Base-by-base conservation (phyloP, 371 early-diverging fungal species). In the Coemansia sp. region DNA sequence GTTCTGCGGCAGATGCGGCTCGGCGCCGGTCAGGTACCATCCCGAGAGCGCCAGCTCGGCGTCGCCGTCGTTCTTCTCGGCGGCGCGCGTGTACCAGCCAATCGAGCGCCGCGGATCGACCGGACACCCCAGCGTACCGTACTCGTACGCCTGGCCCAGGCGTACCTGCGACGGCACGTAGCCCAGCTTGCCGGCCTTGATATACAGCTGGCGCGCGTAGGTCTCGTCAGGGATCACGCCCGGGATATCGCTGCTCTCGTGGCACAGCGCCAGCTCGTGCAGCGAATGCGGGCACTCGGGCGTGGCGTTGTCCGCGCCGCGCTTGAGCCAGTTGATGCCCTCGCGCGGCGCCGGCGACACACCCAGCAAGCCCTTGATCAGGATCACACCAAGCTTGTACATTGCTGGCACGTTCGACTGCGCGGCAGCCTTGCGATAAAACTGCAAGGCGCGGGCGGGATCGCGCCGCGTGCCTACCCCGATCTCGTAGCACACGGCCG, bases 21-120 rank as follows among this genome's bases (percentile, higher is more conserved):
- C 91, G 1, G 89, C 83, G 32, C 94, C 94, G 1, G 93, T 93
- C 67, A 94, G 76, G 65, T 93, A 94, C 93, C 93, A 94, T 6
- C 93, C 93, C 1, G 92, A 89, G 26, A 94, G 81, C 30, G 93
- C 93, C 56, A 94, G 78, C 63, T 92, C 90, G 5, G 89, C 85
- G 42, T 93, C 92, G 2, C 89, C 75, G 69, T 95, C 86, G 3
- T 90, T 90, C 67, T 91, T 87, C 57, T 95, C 90, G 6, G 94
- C 94, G 2, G 95, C 92, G 5, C 88, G 87, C 40, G 95, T 91
- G 80, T 96, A 97, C 96, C 98, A 99, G 4, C 92, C 92, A 75
- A 98, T 95, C 7, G 94, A 93, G 40, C 91, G 82, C 26, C 92
- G 82, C 4, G 99, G 88, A 68, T 97, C 95, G 2, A 91, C 81